Evolutionary conservation across 2,329 filamentous ascomycete species (phyloP), one percentile per base, ranked within the genome.

Genomic region (Fusarium kyushuense): DNA sequence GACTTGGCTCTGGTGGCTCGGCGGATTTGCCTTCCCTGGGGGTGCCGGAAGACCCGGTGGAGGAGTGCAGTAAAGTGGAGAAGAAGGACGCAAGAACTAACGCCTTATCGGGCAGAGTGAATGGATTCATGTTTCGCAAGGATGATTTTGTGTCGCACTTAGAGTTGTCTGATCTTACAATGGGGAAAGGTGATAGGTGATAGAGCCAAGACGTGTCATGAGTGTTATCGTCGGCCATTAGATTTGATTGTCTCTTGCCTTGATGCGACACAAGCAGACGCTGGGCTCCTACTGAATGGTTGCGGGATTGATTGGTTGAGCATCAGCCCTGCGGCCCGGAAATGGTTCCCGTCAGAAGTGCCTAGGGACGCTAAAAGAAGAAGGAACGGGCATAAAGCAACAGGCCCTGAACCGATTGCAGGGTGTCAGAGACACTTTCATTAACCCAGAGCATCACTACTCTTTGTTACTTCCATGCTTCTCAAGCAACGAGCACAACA

Each of bases 51-150:
- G 62, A 59, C 45, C 62, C 66, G 66, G 48, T 55, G 38, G 54
- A 59, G 54, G 40, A 65, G 47, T 38, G 29, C 47, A 46, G 67
- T 55, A 66, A 69, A 69, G 63, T 57, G 54, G 59, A 56, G 58
- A 40, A 30, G 29, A 32, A 38, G 40, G 29, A 38, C 14, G 7
- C 42, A 25, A 33, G 32, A 27, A 17, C 19, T 23, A n/a, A 45
- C 41, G 55, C 29, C 57, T 62, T 61, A 62, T 62, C 58, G 58
- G 30, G 17, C 6, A 3, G 32, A 32, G 32, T 35, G 17, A 49
- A 19, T 38, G 30, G 27, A 32, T 23, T 60, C 41, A 57, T 56
- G 58, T 63, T 63, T 63, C 58, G 60, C 45, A 54, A 57, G 33
- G 42, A n/a, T 33, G 14, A 32, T 40, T 43, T 25, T 45, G 51